Evolutionary conservation across 2,329 filamentous ascomycete species (phyloP).

Genomic region (Didymella segeticola): DNA sequence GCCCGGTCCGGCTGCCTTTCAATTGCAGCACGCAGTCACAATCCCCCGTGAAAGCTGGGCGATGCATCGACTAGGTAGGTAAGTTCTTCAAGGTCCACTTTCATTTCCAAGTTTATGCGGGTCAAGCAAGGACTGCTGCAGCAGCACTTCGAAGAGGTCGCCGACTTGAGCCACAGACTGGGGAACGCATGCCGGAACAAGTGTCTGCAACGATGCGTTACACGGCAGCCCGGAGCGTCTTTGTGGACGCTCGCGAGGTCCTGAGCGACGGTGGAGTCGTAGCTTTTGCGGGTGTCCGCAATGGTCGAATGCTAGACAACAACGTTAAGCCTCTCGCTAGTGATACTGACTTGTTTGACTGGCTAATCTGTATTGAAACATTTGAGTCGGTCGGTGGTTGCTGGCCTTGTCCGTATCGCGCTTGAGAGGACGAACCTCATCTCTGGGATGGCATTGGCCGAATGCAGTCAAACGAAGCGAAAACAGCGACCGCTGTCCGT

Average conservation of each 20-base stretch:
- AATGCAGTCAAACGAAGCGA: conserved; percentile 7
- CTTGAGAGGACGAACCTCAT: not conserved
- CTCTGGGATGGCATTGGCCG: conserved; percentile 5
- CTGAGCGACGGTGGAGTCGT: not conserved
- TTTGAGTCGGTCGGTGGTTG: conserved; percentile 10
- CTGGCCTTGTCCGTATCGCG: conserved; percentile 13
- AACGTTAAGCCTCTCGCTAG: conserved; percentile 2
- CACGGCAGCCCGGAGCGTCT: conserved; percentile 17
- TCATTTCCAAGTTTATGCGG: conserved; percentile 5
- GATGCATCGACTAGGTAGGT: not conserved
- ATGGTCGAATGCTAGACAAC: not conserved
- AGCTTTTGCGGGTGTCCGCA: not conserved
- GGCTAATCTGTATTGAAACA: not conserved
- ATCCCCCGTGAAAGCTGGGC: conserved; percentile 4
- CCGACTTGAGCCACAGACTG: conserved; percentile 35
- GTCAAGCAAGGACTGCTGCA: conserved; percentile 8
- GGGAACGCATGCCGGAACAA: conserved; percentile 22
- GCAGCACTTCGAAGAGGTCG: conserved; percentile 24
- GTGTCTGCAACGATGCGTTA: conserved; percentile 14
- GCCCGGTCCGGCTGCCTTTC: conserved; percentile 11
- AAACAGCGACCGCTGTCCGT: not conserved
- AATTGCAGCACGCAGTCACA: not conserved
- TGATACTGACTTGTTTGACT: not conserved
- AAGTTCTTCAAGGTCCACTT: not conserved
- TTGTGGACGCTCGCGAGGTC: not conserved